Evolutionary conservation across 2,329 filamentous ascomycete genomes (phyloP).

Genomic region (Sporothrix euskadiensis): DNA sequence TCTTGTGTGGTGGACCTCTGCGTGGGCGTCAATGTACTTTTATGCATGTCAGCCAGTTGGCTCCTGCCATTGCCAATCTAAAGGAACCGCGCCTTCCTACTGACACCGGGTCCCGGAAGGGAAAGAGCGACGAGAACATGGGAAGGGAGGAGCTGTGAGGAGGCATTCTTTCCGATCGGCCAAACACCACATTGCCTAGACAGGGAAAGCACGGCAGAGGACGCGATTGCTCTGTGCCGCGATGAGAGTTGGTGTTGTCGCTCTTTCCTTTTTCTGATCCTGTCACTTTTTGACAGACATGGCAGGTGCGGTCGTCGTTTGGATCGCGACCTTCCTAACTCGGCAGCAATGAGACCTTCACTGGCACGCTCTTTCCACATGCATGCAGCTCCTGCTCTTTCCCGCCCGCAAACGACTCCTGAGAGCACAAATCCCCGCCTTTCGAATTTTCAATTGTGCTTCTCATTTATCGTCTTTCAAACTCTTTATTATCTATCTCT

Average conservation of each 20-base stretch:
- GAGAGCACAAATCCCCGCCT: background rate
- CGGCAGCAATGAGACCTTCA: background rate
- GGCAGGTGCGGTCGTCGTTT: background rate
- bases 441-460: background rate
- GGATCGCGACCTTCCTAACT: conserved; percentile 18
- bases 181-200: background rate
- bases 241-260: background rate
- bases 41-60: background rate
- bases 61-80: background rate
- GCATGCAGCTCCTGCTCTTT: background rate
- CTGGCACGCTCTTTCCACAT: background rate
- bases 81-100: background rate
- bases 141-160: background rate
- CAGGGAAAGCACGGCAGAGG: background rate
- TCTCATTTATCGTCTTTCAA: background rate
- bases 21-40: background rate
- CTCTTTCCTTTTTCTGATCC: background rate
- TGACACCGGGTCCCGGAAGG: background rate
- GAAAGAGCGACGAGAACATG: background rate
- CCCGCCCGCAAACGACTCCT: background rate
- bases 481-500: background rate
- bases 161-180: background rate
- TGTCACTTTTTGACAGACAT: background rate
- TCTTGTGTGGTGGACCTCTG: background rate
- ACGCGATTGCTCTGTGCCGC: conserved; percentile 11